Base-by-base conservation (phyloP, 2,329 filamentous ascomycete species). In the Hypoxylon sp. region DNA sequence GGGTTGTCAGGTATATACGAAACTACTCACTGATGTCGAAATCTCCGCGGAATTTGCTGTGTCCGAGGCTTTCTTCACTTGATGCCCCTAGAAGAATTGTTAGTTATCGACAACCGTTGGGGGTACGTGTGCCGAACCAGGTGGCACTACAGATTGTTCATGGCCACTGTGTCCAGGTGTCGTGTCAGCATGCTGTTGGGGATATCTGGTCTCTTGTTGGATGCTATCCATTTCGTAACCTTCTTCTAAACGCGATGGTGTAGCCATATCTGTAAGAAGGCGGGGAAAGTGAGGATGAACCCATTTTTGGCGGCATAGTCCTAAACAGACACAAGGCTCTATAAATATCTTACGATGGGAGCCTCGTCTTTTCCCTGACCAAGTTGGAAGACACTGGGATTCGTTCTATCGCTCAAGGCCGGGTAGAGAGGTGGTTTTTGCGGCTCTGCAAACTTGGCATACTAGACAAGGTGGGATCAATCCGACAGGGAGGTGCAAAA, bases 161-260 rank as follows among this genome's bases (percentile, higher is more conserved):
- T 9, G 39, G 39, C 39, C 39, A 10, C 9, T 44, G 39, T 22
- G 9, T 6, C 9, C 39, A 11, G 39, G 39, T 11, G 17, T 19
- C 5, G 39, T 44, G 11, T 11, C 9, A 8, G 39, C 1, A 44
- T 17, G 33, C 19, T 42, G 42, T 44, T 55, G 51, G 19, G 5
- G 6, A 14, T 14, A 24, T 31, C 29, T 29, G 35, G 31, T 22
- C 8, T 39, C 29, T 17, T 29, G 33, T 22, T 63, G 22, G 13
- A 11, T 53, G 1, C 14, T 29, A 17, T 39, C 14, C 47, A 66
- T 53, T 33, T 35, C 57, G 42, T 63, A 37, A n/a, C 58, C 64
- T 29, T 63, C 64, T 54, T 67, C 58, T 29, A 67, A 33, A 24
- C n/a, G 64, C 54, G 42, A 14, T 10, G 64, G 48, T 19, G 59